Percentiles rank a stretch among this genome's conserved stretches.
Conservation (phyloP, 352 stramenopile species). For the Phytopythium ostracodes region DNA sequence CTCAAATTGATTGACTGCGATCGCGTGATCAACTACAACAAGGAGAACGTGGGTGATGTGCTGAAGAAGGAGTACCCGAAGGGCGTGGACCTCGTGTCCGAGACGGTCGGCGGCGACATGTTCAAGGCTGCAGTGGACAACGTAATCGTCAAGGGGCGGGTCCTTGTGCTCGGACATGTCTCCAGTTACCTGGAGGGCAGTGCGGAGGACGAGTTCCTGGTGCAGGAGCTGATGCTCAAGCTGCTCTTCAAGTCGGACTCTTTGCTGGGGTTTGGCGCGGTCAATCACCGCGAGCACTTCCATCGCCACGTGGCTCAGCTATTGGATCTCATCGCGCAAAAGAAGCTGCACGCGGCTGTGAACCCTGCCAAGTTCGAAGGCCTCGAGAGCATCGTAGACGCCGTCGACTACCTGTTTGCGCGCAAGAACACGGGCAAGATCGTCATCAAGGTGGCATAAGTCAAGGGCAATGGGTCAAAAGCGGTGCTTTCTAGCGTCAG, state of each 20-base stretch:
- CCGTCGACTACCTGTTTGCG: constrained; percentile 68
- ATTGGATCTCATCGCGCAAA: constrained; percentile 38
- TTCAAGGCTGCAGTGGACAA: constrained; percentile 30
- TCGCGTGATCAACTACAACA: constrained; percentile 70
- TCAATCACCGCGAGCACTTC: constrained; percentile 37
- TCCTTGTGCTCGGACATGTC: constrained; percentile 26
- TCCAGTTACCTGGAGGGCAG: constrained; percentile 22
- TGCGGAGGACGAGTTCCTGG: constrained; percentile 16
- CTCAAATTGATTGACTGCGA: constrained; percentile 44
- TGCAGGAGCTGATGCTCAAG: constrained; percentile 23
- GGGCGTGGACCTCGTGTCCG: constrained; percentile 35
- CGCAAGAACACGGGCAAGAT: constrained; percentile 85
- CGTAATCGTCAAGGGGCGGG: constrained; percentile 18
- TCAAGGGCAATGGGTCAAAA: too few relatives aligned
- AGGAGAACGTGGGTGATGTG: constrained; percentile 32
- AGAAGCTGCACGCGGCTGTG: constrained; percentile 48
- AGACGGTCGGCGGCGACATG: constrained; percentile 28
- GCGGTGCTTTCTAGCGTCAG: not conserved
- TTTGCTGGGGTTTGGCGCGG: constrained; percentile 46
- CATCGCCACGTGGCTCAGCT: constrained; percentile 39
- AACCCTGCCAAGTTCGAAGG: constrained; percentile 42
- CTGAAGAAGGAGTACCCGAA: constrained; percentile 37
- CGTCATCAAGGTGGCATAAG: constrained; percentile 57
- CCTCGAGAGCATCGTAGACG: constrained; percentile 57
- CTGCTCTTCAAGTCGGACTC: constrained; percentile 33